A percentile compares a stretch with the other conserved stretches of the same genome.
Conservation (phyloP, 805 yeast species). For the Suhomyces prunicola region DNA sequence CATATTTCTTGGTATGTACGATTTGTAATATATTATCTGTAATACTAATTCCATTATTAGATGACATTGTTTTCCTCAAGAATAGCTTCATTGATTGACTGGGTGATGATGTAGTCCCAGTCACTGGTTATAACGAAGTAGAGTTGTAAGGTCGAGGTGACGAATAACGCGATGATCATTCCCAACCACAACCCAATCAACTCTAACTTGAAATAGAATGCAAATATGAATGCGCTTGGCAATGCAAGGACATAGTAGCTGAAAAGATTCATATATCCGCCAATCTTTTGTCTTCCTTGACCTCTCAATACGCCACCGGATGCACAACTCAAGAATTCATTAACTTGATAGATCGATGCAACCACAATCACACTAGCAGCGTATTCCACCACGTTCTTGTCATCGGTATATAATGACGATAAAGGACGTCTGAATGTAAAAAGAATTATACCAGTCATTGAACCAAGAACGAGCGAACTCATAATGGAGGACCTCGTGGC, state of each 20-base stretch:
- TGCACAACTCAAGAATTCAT: slow-evolving; percentile 47
- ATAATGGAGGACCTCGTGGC: slow-evolving; percentile 38
- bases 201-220: slow-evolving; percentile 37
- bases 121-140: slow-evolving; percentile 40
- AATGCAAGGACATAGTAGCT: slow-evolving; percentile 49
- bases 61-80: slow-evolving; percentile 30
- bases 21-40: neutral
- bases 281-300: slow-evolving; percentile 56
- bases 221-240: slow-evolving; percentile 45
- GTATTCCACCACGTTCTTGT: slow-evolving; percentile 31
- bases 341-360: slow-evolving; percentile 52
- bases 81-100: slow-evolving; percentile 42
- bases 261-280: slow-evolving; percentile 49
- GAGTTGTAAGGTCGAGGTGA: slow-evolving; percentile 40
- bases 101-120: slow-evolving; percentile 42
- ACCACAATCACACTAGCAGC: slow-evolving; percentile 41
- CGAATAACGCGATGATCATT: slow-evolving; percentile 40
- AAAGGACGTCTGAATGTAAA: slow-evolving; percentile 33
- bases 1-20: neutral
- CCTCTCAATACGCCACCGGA: slow-evolving; percentile 57
- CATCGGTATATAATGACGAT: slow-evolving; percentile 42
- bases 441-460: slow-evolving; percentile 37
- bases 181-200: slow-evolving; percentile 52
- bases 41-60: neutral
- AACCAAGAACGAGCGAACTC: slow-evolving; percentile 32